A percentile compares a stretch with the other conserved stretches of the same genome.
phyloP scores from a whole-genome alignment of 1,284 basidiomycete genomes.

The Cutaneotrichosporon curvatum region DNA sequence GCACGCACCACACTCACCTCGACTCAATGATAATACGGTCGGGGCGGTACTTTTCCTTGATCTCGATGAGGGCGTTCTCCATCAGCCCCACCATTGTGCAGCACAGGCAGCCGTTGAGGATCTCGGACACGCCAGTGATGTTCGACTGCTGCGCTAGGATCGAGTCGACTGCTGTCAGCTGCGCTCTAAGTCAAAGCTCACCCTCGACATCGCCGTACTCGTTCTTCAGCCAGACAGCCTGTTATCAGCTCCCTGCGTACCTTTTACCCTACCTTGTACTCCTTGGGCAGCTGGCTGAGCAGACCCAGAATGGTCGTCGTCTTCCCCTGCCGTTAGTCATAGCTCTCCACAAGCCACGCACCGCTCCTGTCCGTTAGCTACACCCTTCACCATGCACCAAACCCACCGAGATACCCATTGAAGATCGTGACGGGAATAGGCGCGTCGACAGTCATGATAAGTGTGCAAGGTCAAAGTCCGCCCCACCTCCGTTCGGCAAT shows the following conservation, averaged over 20 bases:
- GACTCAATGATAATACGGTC: conserved; percentile 89
- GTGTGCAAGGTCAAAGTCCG: background rate
- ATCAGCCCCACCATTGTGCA: conserved; percentile 87
- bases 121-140: conserved; percentile 76
- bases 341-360: conserved; percentile 12
- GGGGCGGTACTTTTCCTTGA: conserved; percentile 72
- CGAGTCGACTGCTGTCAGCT: conserved; percentile 62
- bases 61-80: conserved; percentile 78
- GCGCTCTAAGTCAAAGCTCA: conserved; percentile 6
- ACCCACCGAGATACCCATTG: conserved; percentile 58
- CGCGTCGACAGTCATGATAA: background rate
- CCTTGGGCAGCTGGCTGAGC: conserved; percentile 65
- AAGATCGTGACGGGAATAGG: conserved; percentile 73
- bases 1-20: conserved; percentile 54
- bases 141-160: conserved; percentile 75
- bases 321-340: conserved; percentile 41
- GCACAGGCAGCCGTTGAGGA: conserved; percentile 89
- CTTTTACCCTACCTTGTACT: conserved; percentile 51
- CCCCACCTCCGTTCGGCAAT: background rate
- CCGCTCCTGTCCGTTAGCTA: too few species aligned
- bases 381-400: background rate
- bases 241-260: conserved; percentile 22
- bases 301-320: conserved; percentile 68
- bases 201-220: conserved; percentile 45
- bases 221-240: conserved; percentile 71